Evolutionary conservation across 208 protist genomes (phyloP), one percentile per base, ranked within the genome.

Genomic region (Leishmania gerbilli): DNA sequence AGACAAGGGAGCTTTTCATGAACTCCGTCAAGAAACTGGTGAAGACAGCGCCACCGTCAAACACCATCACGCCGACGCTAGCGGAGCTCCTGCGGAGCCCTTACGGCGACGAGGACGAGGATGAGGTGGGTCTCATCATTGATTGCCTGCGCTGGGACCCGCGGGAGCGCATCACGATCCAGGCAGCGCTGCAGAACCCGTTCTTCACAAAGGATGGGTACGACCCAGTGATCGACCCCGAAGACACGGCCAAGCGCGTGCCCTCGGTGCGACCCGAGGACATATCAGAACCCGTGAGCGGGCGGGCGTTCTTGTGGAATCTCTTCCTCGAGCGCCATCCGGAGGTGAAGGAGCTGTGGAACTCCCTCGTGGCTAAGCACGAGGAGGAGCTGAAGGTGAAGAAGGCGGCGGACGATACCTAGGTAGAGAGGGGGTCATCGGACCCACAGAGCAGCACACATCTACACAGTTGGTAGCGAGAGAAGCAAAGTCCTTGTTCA

Each of bases 171-270:
- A 87, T 97, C 56, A 93, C 87, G 53, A 91, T 94, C 24, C 78
- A 86, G 58, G 82, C 84, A 9, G 96, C 96, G 11, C 84, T 98
- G 82, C 83, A 91, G 51, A 95, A 89, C 77, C 88, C 89, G 2
- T 98, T 89, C 81, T 98, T 98, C 80, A 80, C 76, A 27, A 89
- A 92, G 40, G 90, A 93, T 67, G 87, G 88, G 45, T 97, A 96
- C 79, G 85, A 91, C 17, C 89, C 92, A 13, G 84, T 84, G 55
- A 94, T 97, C 60, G 90, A 95, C 71, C 86, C 86, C 0, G 82
- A 90, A 27, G 85, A 95, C 60, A 95, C 87, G 49, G 89, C 85
- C 27, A 85, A 84, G 71, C 79, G 78, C 31, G 89, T 94, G 67
- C 77, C 78, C 6, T 89, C 92, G n/a, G 92, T 95, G 76, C 87